Conservation (phyloP, 2,329 filamentous ascomycete genomes). For the Aspergillus pseudoterreus region DNA sequence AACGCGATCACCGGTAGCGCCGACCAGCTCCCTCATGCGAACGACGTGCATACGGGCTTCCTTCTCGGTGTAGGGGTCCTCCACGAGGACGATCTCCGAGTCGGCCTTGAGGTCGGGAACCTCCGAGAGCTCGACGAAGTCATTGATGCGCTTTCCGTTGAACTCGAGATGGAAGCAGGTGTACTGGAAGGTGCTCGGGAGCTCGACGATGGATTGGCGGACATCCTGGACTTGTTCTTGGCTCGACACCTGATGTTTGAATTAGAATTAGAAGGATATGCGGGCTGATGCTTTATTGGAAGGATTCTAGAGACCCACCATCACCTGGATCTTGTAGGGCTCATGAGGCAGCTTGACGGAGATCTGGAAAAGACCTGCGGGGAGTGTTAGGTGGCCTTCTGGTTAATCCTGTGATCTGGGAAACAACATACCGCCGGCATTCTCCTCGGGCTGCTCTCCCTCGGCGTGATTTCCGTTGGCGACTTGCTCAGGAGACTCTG, state of each 20-base stretch:
- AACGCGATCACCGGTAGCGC: constrained; percentile 81
- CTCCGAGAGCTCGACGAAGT: constrained; percentile 89
- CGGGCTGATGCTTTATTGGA: constrained; percentile 20
- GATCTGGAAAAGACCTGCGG: constrained; percentile 61
- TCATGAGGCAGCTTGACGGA: constrained; percentile 78
- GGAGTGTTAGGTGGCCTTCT: not conserved
- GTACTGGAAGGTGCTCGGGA: constrained; percentile 90
- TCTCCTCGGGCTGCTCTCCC: constrained; percentile 32
- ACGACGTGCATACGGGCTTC: constrained; percentile 94
- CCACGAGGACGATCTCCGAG: constrained; percentile 75
- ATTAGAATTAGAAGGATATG: constrained; percentile 8
- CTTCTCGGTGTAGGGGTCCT: constrained; percentile 98
- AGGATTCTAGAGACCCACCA: constrained; percentile 55
- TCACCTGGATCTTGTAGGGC: constrained; percentile 75
- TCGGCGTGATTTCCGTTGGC: constrained; percentile 33
- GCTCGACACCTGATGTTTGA: constrained; percentile 64
- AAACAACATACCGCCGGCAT: constrained; percentile 30
- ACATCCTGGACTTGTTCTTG: constrained; percentile 98
- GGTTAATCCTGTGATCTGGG: not conserved
- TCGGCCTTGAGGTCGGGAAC: constrained; percentile 73
- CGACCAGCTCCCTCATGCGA: constrained; percentile 85
- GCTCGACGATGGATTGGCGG: constrained; percentile 91
- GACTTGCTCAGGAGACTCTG: constrained; percentile 35
- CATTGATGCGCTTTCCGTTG: constrained; percentile 84
- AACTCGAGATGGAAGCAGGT: constrained; percentile 98